Evolutionary conservation across 176 grass and related monocot genomes (phyloP).

Genomic region (Cenchrus americanus): DNA sequence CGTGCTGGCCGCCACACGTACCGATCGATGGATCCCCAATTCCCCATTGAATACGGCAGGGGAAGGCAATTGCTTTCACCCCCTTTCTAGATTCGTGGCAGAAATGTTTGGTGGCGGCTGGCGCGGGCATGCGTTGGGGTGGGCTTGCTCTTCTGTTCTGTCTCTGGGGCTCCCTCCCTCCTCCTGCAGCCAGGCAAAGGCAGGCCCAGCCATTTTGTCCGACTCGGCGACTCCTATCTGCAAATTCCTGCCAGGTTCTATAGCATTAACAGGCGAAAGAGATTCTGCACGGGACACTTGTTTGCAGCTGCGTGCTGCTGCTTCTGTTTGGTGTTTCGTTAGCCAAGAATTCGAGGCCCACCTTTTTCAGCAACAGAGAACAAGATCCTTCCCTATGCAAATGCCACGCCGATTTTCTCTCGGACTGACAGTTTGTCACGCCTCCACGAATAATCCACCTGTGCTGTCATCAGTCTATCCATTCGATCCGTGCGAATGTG

Average conservation of each 20-base stretch:
- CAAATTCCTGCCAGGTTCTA: not conserved
- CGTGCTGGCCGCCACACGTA: not conserved
- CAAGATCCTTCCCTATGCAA: not conserved
- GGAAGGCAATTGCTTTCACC: constrained; percentile 21
- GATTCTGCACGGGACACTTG: not conserved
- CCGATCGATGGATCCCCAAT: no score
- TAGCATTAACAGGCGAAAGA: no score
- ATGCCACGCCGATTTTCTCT: not conserved
- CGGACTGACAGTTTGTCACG: no score
- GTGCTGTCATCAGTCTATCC: not conserved
- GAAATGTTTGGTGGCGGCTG: constrained; percentile 17
- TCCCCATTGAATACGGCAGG: not conserved
- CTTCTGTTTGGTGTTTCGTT: not conserved
- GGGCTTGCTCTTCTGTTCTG: not conserved
- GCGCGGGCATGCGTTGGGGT: not conserved
- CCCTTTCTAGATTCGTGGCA: constrained; percentile 20
- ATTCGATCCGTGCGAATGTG: not conserved
- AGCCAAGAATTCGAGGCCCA: not conserved
- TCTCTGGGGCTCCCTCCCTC: not conserved
- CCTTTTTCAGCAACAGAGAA: not conserved
- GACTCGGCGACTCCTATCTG: not conserved
- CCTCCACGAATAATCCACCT: not conserved
- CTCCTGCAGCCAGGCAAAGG: not conserved
- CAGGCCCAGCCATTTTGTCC: not conserved
- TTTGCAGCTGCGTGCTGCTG: not conserved